Evolutionary conservation across 345 rosid species (phyloP), one percentile per base, ranked within the genome.

Genomic region (Leavenworthia alabamica): DNA sequence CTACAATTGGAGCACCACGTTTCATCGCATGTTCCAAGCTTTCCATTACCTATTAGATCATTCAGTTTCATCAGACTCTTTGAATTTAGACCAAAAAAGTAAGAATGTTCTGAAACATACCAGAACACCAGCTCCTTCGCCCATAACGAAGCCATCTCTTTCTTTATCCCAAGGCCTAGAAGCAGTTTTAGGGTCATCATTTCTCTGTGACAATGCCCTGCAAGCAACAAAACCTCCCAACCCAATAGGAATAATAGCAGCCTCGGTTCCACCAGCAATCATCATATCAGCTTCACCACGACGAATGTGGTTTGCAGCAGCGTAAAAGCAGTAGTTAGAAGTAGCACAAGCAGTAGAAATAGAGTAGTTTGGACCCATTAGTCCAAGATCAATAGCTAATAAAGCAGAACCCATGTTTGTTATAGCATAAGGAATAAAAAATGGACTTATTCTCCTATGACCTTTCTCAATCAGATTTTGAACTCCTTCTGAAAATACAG

Each of bases 261-360:
- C 99, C 80, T 90, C 99, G 16, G 96, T 90, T 75, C 99, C 97
- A 63, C 99, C 99, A 61, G 99, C 96, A 78, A 94, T 59, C 90
- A 94, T 94, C 84, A 94, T 57, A 70, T 94, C 97, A 68, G 97
- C 99, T 83, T 90, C 97, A 28, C 96, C 97, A n/a, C 93, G 89
- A 23, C 92, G 99, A 58, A 90, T 94, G 77, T 90, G 96, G 53
- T 94, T 90, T 12, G 99, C 97, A 78, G 99, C 99, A 63, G 96
- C 96, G 56, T 86, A 90, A 70, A 94, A 88, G 81, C 99, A 94
- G 70, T 81, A 90, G 71, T 93, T 94, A 37, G 99, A 94, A 24
- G 99, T 90, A 13, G 97, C 96, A 72, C 97, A 94, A 24, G 99
- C 97, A 56, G 97, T 86, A 55, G 99, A 94, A 35, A 94, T 94